These are phyloP conservation scores for Coleophoma cylindrospora DNA, from an alignment of 2,329 filamentous ascomycete species.

Conservation along the genomic window DNA sequence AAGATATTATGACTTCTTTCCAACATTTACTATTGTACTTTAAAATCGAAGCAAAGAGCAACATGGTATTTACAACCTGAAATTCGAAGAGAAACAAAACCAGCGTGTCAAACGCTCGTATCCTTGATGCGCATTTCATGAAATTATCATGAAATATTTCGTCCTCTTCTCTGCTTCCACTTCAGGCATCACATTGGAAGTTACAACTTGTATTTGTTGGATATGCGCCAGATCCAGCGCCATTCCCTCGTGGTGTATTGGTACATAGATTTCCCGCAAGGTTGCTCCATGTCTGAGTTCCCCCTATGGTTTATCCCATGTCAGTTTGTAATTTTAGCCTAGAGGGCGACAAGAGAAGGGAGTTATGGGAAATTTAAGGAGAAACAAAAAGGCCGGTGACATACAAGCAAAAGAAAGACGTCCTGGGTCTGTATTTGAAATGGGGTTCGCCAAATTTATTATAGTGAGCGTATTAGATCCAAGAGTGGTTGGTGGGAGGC, in stretches of 20 bases:
- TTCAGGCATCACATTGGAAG: background rate
- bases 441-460: background rate
- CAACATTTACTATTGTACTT: too few relatives aligned
- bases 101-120: too few relatives aligned
- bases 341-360: background rate
- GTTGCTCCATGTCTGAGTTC: background rate
- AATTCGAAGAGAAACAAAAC: too few relatives aligned
- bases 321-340: background rate
- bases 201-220: background rate
- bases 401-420: background rate
- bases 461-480: background rate
- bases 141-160: too few relatives aligned
- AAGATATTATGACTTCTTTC: too few relatives aligned
- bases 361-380: background rate
- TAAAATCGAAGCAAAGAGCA: too few relatives aligned
- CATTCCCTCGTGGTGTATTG: background rate
- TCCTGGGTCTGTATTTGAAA: background rate
- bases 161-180: too few relatives aligned
- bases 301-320: background rate
- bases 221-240: background rate
- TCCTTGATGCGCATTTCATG: too few relatives aligned
- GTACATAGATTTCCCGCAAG: background rate
- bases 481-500: background rate
- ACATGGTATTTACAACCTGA: too few relatives aligned
- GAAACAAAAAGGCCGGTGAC: background rate